Evolutionary conservation across 2,329 filamentous ascomycete genomes (phyloP), one percentile per base, ranked within the genome.

Genomic region (Fonsecaea erecta): DNA sequence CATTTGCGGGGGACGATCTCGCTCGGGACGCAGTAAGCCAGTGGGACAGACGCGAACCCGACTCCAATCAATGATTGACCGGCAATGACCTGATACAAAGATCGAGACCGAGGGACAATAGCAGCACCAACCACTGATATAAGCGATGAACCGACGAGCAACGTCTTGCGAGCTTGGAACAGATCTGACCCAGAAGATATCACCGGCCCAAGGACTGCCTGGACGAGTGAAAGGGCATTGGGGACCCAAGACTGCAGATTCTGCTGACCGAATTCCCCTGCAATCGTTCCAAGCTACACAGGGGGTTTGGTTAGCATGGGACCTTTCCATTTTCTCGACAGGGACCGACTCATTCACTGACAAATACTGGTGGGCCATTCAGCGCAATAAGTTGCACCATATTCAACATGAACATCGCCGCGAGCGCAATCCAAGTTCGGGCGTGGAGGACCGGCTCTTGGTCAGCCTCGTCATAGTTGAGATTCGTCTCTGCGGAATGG

Each of bases 1-100:
- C 64, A 67, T 58, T 46, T 54, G n/a, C 64, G 55, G 11, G 64
- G 64, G 28, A 67, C 21, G 21, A 67, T 64, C 52, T 67, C 64
- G 40, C 46, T 58, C 2, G 64, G 64, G 28, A 67, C 56, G 48
- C 16, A 16, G 35, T 67, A 67, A 12, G 57, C 64, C 14, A 67
- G 32, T 7, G 64, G 57, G 18, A 61, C 37, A 0, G 57, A 43
- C 2, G 64, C 54, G 34, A 67, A 60, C 3, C 64, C 64, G 18
- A 67, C 52, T 1, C 64, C 64, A 14, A 60, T 54, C 32, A 9
- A 67, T 34, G 32, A 61, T 53, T 54, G 32, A 8, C 61, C 60
- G 35, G 21, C 53, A 35, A 67, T 64, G 24, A 67, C 21, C 18
- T 55, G 54, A 35, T 61, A 67, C 21, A 64, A 52, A 30, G n/a